These are phyloP conservation scores for Lunularia cruciata DNA, from an alignment of 225 moss, liverwort and hornwort genomes.

Conservation along the genomic window DNA sequence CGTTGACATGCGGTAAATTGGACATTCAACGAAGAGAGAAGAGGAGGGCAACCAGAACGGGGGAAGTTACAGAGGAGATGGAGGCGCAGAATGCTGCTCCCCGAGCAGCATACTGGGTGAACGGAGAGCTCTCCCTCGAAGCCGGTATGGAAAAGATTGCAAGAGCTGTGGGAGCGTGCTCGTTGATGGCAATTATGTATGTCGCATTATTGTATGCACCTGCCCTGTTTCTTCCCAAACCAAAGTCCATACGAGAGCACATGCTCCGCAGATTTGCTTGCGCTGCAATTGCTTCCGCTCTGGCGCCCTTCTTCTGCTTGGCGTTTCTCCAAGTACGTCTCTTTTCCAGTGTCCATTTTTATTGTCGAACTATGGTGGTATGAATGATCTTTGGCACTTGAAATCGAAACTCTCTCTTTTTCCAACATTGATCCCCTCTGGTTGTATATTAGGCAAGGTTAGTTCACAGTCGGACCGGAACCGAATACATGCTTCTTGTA, in stretches of 20 bases:
- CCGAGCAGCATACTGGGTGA: background rate
- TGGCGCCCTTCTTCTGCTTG: constrained; percentile 67
- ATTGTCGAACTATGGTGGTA: background rate
- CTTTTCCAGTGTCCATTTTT: background rate
- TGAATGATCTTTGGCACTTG: background rate
- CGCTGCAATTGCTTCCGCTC: constrained; percentile 59
- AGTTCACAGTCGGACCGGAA: no score
- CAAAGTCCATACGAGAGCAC: constrained; percentile 60
- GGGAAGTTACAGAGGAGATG: background rate
- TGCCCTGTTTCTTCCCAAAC: constrained; percentile 51
- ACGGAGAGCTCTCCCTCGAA: background rate
- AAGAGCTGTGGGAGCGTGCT: constrained; percentile 22
- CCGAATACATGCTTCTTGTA: no score
- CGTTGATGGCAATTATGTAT: constrained; percentile 35
- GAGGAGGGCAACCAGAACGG: background rate
- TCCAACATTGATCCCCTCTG: no score
- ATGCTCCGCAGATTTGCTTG: constrained; percentile 79
- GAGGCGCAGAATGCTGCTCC: background rate
- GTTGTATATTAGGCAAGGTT: no score
- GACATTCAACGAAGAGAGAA: no score
- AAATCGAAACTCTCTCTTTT: no score
- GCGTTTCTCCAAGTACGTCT: constrained; percentile 59
- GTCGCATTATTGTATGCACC: constrained; percentile 68
- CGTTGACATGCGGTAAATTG: no score
- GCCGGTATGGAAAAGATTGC: background rate